Conservation (phyloP, 768 basidiomycete genomes). For the Rhizopogon salebrosus region DNA sequence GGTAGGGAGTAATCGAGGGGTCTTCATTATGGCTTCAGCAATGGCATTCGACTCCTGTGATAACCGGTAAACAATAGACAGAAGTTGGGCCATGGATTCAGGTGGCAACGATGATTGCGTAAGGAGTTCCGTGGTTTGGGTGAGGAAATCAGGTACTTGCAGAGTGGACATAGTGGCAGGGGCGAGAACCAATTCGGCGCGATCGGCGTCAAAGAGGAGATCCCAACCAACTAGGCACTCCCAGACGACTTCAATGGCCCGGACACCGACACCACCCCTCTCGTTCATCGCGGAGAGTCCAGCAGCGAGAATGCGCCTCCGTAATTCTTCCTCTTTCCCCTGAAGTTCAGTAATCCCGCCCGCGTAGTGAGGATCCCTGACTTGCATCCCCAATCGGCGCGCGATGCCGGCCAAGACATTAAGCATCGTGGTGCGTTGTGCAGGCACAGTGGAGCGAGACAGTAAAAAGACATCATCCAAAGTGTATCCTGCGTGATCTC, state of each 20-base stretch:
- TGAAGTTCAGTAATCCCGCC: slow-evolving; percentile 9
- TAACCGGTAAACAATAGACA: slow-evolving; percentile 56
- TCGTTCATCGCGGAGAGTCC: slow-evolving; percentile 64
- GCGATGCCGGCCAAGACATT: slow-evolving; percentile 61
- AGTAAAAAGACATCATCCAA: slow-evolving; percentile 80
- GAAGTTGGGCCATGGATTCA: slow-evolving; percentile 49
- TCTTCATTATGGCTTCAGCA: slow-evolving; percentile 47
- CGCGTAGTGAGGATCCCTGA: background rate
- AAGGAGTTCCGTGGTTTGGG: slow-evolving; percentile 40
- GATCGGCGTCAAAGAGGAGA: slow-evolving; percentile 23
- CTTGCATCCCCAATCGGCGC: slow-evolving; percentile 23
- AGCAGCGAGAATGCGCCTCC: slow-evolving; percentile 60
- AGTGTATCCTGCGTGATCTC: slow-evolving; percentile 78
- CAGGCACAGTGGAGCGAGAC: slow-evolving; percentile 73
- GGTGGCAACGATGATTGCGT: slow-evolving; percentile 38
- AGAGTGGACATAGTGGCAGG: slow-evolving; percentile 14
- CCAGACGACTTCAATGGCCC: slow-evolving; percentile 72
- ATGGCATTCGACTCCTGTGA: slow-evolving; percentile 51
- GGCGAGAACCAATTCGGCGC: slow-evolving; percentile 37
- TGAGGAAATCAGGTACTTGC: slow-evolving; percentile 41
- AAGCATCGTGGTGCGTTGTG: slow-evolving; percentile 81
- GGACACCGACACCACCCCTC: slow-evolving; percentile 59
- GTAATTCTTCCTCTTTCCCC: slow-evolving; percentile 36
- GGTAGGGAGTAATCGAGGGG: slow-evolving; percentile 46
- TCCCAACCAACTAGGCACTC: slow-evolving; percentile 70